These are phyloP conservation scores for Lepidium aucheri DNA, from an alignment of 345 rosid species.

Conservation along the genomic window DNA sequence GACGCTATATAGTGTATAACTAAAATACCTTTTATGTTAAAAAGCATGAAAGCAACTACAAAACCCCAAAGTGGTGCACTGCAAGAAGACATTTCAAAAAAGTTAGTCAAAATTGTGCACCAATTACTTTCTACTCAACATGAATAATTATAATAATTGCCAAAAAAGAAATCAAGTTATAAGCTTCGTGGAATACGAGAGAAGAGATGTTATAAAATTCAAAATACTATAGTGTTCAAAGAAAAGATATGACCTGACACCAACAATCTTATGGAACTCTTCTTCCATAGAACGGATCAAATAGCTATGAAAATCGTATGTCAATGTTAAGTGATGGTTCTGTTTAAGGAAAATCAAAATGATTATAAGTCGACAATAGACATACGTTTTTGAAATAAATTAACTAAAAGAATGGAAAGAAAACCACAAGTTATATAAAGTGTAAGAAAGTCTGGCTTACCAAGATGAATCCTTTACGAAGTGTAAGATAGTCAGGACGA, in stretches of 20 bases:
- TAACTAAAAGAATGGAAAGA: neutral
- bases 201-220: neutral
- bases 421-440: neutral
- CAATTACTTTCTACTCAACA: neutral
- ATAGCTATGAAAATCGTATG: constrained; percentile 81
- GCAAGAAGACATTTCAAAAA: constrained; percentile 20
- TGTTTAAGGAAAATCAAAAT: constrained; percentile 20
- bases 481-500: constrained; percentile 70
- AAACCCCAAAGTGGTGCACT: constrained; percentile 98
- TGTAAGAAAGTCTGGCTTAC: neutral
- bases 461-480: constrained; percentile 73
- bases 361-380: no score
- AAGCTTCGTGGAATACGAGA: neutral
- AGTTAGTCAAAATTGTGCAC: neutral
- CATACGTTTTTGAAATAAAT: no score
- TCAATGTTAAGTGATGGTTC: constrained; percentile 64
- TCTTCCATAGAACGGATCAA: constrained; percentile 96
- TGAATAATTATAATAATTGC: no score
- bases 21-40: constrained; percentile 68
- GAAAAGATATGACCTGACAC: constrained; percentile 49
- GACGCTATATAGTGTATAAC: no score
- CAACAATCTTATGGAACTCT: constrained; percentile 83
- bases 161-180: neutral
- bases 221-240: neutral
- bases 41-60: constrained; percentile 92